A percentile compares a stretch with the other conserved stretches of the same genome.
Evolutionary conservation across 768 basidiomycete genomes (phyloP).

Genomic region (Paxillus ammoniavirescens): DNA sequence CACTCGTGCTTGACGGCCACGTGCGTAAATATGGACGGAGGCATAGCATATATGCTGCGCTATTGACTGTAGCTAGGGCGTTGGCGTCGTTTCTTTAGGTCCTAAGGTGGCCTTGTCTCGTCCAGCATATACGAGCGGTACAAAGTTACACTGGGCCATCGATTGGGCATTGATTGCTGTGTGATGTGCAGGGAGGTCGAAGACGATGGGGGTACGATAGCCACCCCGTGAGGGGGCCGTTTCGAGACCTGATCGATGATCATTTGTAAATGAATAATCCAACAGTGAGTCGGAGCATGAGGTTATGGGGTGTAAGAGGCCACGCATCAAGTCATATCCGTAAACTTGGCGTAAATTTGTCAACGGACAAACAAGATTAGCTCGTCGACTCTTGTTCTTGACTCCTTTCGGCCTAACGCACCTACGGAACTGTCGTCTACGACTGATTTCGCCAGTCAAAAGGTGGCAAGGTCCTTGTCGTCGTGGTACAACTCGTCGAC

Average conservation of each 20-base stretch:
- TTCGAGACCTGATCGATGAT: constrained; percentile 91
- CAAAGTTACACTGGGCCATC: too few relatives aligned
- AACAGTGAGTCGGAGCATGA: background rate
- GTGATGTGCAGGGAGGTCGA: constrained; percentile 85
- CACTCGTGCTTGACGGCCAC: constrained; percentile 30
- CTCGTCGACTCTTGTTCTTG: constrained; percentile 56
- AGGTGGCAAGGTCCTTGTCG: too few relatives aligned
- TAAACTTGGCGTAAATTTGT: constrained; percentile 96
- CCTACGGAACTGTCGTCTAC: too few relatives aligned
- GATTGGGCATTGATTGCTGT: constrained; percentile 63
- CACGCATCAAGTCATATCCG: constrained; percentile 91
- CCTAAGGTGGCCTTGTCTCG: too few relatives aligned
- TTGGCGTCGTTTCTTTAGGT: constrained; percentile 14
- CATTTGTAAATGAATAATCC: background rate
- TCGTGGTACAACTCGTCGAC: too few relatives aligned
- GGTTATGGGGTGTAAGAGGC: background rate
- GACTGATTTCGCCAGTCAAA: too few relatives aligned
- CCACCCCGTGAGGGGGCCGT: constrained; percentile 96
- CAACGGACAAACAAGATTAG: constrained; percentile 85
- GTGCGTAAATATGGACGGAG: constrained; percentile 12
- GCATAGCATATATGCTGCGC: constrained; percentile 60
- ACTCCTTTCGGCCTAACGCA: too few relatives aligned
- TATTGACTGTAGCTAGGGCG: constrained; percentile 87
- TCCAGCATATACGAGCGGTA: too few relatives aligned
- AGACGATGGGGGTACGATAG: constrained; percentile 92